Base-by-base conservation (phyloP, 148 eudicot genomes). In the Cornus suecica region DNA sequence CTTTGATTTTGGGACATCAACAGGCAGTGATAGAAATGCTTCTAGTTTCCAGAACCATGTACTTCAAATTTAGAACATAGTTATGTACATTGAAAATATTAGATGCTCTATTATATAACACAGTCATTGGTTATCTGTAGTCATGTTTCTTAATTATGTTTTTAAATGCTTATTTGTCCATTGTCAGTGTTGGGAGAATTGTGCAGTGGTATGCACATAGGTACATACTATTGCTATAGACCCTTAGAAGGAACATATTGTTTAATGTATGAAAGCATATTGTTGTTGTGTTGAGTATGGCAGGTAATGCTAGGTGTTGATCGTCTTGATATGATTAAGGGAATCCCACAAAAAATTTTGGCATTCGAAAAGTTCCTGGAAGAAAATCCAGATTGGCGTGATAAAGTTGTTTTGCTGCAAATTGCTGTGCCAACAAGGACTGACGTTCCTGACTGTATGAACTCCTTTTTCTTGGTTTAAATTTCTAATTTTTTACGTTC, bases 231-330 rank as follows among this genome's bases (percentile, higher is more conserved):
- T 48, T 1, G 54, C 54, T 48, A 48, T 41, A 29, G 1, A 69
- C 20, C 72, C 58, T 15, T n/a, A 58, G 23, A 52, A 58, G 62
- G 23, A 18, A 18, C 62, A 56, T 22, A 10, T 18, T 58, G 25
- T 58, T 22, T 22, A n/a, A 2, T 58, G 18, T 22, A 8, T 5
- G 8, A 58, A 58, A 5, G 25, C 62, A 62, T 60, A 32, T 1
- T 56, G 16, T 22, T 31, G 18, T 25, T 15, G 5, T 71, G 20
- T 48, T 71, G 48, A 66, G 25, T 64, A 54, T 75, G 69, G 8
- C 83, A 88, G 92, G 90, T 88, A 22, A 88, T 88, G 89, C 61
- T 88, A 51, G 92, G 92, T 58, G 92, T 86, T 67, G 92, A 88
- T 70, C 89, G 90, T 27, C 85, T 88, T 56, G 92, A 88, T 73